Percentiles rank a stretch among this genome's conserved stretches.
These are phyloP conservation scores for Glebionis coronaria DNA, from an alignment of 129 eudicot genomes.

Conservation along the genomic window DNA sequence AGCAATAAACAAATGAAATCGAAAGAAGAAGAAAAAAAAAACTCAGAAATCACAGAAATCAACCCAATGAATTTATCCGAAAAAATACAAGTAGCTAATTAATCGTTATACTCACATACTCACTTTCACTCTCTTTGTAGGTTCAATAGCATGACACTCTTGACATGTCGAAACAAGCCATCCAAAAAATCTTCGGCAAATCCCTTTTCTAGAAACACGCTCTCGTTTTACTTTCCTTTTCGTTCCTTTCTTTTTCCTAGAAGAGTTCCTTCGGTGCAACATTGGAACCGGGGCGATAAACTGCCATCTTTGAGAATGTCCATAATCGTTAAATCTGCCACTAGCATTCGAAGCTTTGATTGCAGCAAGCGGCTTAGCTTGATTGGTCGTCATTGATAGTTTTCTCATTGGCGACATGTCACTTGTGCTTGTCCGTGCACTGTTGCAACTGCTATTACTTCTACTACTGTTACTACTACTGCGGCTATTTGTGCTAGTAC, in stretches of 20 bases:
- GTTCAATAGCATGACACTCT: conserved; percentile 71
- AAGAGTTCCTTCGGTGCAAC: conserved; percentile 36
- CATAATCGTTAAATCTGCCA: conserved; percentile 15
- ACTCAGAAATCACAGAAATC: no score
- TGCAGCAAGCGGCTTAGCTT: conserved; percentile 19
- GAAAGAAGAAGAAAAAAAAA: no score
- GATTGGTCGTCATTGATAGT: conserved; percentile 5
- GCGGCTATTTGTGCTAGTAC: conserved; percentile 47
- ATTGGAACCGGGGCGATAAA: conserved; percentile 56
- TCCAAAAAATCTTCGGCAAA: conserved; percentile 45
- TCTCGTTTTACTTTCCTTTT: conserved; percentile 17
- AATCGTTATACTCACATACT: conserved; percentile 22
- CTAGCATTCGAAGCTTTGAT: conserved; percentile 7
- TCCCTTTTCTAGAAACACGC: conserved; percentile 31
- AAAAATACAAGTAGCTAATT: conserved; percentile 8
- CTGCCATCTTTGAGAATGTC: conserved; percentile 62
- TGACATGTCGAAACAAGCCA: conserved; percentile 52
- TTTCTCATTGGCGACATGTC: conserved; percentile 37
- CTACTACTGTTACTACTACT: conserved; percentile 37
- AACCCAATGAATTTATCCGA: conserved; percentile 13
- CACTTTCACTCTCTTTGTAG: conserved; percentile 39
- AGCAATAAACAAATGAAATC: no score
- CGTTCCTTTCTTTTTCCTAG: conserved; percentile 24
- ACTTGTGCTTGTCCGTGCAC: conserved; percentile 61
- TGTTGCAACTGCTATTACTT: conserved; percentile 50